These are phyloP conservation scores for Bipolaris oryzae DNA, from an alignment of 2,329 filamentous ascomycete species.

Conservation along the genomic window DNA sequence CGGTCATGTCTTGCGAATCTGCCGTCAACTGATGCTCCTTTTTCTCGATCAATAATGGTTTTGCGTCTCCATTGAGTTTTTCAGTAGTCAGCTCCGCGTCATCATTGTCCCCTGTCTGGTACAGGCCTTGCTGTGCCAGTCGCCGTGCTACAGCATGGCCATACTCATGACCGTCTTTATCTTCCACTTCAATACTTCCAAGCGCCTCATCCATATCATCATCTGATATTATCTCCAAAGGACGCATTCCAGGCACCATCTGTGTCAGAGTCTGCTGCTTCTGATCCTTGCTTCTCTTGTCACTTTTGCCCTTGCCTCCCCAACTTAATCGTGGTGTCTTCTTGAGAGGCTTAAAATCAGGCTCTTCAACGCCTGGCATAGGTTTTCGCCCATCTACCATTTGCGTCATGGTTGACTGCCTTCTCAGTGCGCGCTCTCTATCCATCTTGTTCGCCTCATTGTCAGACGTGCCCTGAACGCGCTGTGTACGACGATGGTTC, in stretches of 20 bases:
- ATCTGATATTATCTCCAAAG: conserved; percentile 24
- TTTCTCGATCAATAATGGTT: neutral
- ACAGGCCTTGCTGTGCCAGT: conserved; percentile 26
- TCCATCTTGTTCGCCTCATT: conserved; percentile 9
- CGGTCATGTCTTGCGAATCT: neutral
- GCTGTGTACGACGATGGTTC: conserved; percentile 6
- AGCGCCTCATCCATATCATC: conserved; percentile 26
- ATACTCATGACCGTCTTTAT: conserved; percentile 18
- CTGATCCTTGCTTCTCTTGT: conserved; percentile 20
- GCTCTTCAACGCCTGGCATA: conserved; percentile 24
- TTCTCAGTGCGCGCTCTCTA: conserved; percentile 21
- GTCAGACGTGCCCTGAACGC: conserved; percentile 7
- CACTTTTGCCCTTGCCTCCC: conserved; percentile 20
- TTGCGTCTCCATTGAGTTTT: neutral
- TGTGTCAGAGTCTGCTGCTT: conserved; percentile 45
- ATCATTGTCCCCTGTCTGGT: conserved; percentile 6
- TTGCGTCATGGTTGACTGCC: conserved; percentile 48
- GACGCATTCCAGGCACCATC: conserved; percentile 39
- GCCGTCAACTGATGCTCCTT: neutral
- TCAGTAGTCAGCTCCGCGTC: neutral
- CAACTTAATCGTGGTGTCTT: conserved; percentile 28
- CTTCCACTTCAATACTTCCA: conserved; percentile 25
- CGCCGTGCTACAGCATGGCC: conserved; percentile 22
- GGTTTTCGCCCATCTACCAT: conserved; percentile 35
- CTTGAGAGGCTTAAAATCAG: conserved; percentile 32